These are phyloP conservation scores for Leccinum barrowsii DNA, from an alignment of 768 basidiomycete genomes.

Conservation along the genomic window DNA sequence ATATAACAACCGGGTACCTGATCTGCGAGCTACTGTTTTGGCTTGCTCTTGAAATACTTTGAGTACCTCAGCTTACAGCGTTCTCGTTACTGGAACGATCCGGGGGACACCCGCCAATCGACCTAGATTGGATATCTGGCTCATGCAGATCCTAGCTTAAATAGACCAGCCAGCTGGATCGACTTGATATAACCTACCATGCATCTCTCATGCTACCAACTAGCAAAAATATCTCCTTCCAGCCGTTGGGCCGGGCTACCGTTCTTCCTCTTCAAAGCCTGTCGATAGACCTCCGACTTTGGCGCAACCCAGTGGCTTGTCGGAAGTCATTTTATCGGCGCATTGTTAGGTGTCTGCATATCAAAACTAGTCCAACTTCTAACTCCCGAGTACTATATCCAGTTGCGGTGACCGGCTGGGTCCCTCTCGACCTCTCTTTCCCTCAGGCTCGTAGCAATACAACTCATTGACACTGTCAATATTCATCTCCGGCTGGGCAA, in stretches of 20 bases:
- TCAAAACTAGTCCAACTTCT: constrained; percentile 49
- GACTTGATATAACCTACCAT: neutral
- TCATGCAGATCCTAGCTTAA: neutral
- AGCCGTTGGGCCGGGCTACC: constrained; percentile 16
- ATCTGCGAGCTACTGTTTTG: neutral
- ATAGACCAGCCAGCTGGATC: neutral
- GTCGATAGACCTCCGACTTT: constrained; percentile 43
- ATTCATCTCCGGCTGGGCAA: constrained; percentile 57
- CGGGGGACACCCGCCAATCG: neutral
- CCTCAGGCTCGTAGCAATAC: constrained; percentile 42
- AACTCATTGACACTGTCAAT: constrained; percentile 40
- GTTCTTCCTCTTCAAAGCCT: constrained; percentile 6
- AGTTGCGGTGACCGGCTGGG: constrained; percentile 41
- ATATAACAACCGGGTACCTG: neutral
- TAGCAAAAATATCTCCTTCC: neutral
- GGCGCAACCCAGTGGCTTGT: constrained; percentile 50
- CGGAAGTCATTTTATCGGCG: constrained; percentile 40
- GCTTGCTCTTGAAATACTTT: neutral
- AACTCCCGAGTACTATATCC: constrained; percentile 40
- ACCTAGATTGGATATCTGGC: neutral
- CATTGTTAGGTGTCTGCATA: constrained; percentile 45
- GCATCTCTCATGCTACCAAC: neutral
- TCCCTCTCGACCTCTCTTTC: constrained; percentile 39
- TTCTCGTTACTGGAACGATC: neutral
- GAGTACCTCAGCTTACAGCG: neutral